phyloP scores from a whole-genome alignment of 1,284 basidiomycete species.

The Retiboletus fuscus region DNA sequence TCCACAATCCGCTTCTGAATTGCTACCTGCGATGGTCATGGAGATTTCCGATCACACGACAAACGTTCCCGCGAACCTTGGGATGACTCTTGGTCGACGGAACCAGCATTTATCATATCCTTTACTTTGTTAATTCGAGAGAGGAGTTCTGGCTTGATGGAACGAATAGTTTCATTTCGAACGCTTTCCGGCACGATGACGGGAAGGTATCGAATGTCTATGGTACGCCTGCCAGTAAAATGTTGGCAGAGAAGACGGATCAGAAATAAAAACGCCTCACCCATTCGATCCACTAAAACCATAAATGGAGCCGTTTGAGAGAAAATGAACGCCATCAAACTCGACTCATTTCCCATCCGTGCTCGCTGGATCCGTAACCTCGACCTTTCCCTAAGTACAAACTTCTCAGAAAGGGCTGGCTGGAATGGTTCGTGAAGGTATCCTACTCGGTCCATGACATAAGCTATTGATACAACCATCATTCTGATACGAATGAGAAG shows the following conservation, averaged over 20 bases:
- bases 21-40: slow-evolving; percentile 29
- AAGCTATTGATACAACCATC: no score
- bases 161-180: slow-evolving; percentile 71
- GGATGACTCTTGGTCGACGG: slow-evolving; percentile 62
- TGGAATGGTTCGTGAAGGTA: slow-evolving; percentile 6
- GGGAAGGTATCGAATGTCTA: slow-evolving; percentile 77
- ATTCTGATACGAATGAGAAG: no score
- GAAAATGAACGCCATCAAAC: slow-evolving; percentile 83
- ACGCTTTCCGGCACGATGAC: slow-evolving; percentile 66
- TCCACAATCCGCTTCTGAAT: slow-evolving; percentile 57
- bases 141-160: slow-evolving; percentile 75
- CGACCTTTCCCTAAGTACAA: slow-evolving; percentile 70
- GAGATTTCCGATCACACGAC: neutral
- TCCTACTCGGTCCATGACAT: no score
- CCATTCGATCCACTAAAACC: slow-evolving; percentile 77
- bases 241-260: slow-evolving; percentile 3
- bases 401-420: slow-evolving; percentile 3
- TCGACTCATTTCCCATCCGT: slow-evolving; percentile 72
- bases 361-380: slow-evolving; percentile 64
- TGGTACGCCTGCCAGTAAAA: slow-evolving; percentile 59
- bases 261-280: slow-evolving; percentile 52
- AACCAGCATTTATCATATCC: slow-evolving; percentile 71
- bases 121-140: slow-evolving; percentile 69
- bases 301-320: slow-evolving; percentile 82
- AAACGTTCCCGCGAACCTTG: slow-evolving; percentile 33